These are phyloP conservation scores for Thalassiosira mediterranea DNA, from an alignment of 352 stramenopile species.

Conservation along the genomic window DNA sequence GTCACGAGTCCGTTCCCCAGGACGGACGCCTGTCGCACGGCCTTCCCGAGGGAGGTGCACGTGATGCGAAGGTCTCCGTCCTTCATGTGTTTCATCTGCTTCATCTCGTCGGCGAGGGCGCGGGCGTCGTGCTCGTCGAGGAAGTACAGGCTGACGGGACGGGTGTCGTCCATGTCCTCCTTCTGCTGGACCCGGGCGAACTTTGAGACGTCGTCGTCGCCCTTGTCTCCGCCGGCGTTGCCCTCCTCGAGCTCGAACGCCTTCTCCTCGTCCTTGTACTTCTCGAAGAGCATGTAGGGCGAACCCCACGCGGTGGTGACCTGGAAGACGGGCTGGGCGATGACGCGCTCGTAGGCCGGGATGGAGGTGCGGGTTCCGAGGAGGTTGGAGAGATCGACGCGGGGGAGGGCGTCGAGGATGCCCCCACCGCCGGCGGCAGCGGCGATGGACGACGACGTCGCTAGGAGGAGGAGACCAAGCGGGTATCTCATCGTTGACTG, in stretches of 20 bases:
- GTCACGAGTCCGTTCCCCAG: conserved; percentile 67
- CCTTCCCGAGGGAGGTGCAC: conserved; percentile 63
- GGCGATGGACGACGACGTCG: too few relatives aligned
- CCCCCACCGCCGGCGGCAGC: too few relatives aligned
- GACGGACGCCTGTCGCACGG: conserved; percentile 59
- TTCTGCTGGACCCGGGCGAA: conserved; percentile 45
- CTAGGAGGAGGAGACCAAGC: too few relatives aligned
- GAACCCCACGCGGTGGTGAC: conserved; percentile 78
- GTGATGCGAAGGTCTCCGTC: conserved; percentile 71
- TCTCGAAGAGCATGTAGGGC: conserved; percentile 82
- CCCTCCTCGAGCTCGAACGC: conserved; percentile 28
- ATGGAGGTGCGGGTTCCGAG: conserved; percentile 28
- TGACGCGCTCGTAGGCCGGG: conserved; percentile 69
- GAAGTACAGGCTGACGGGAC: conserved; percentile 70
- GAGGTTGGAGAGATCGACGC: conserved; percentile 43
- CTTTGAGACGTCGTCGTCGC: conserved; percentile 11
- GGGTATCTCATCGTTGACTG: too few relatives aligned
- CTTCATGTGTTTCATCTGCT: conserved; percentile 79
- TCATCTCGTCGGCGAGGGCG: conserved; percentile 64
- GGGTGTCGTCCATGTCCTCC: conserved; percentile 49
- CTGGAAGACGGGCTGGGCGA: conserved; percentile 75
- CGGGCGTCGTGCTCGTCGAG: conserved; percentile 80
- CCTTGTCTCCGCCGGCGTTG: conserved; percentile 1
- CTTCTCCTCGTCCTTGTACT: conserved; percentile 54
- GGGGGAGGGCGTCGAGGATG: too few relatives aligned